Evolutionary conservation across 805 yeast species (phyloP).

Genomic region (Wickerhamiella shivajii): DNA sequence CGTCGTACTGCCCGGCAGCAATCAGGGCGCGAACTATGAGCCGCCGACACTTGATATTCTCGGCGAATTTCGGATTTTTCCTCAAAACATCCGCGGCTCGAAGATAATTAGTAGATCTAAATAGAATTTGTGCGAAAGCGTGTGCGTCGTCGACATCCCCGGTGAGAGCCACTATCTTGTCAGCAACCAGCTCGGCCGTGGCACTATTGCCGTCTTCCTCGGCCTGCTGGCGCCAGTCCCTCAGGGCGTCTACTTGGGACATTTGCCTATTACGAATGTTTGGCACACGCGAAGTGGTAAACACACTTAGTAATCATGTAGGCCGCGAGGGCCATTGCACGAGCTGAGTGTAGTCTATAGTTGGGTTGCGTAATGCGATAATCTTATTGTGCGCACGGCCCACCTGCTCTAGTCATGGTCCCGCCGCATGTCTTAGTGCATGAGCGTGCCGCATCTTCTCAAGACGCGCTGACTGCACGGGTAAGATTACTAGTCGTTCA

Average conservation of each 20-base stretch:
- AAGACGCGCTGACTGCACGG: too few species aligned
- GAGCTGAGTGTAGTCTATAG: too few species aligned
- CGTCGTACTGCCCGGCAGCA: conserved; percentile 45
- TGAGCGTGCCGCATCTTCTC: too few species aligned
- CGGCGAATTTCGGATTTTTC: conserved; percentile 38
- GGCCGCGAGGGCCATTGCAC: too few species aligned
- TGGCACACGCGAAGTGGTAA: too few species aligned
- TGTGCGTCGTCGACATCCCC: conserved; percentile 85
- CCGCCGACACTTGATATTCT: conserved; percentile 58
- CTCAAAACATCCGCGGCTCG: conserved; percentile 63
- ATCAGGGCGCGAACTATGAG: conserved; percentile 56
- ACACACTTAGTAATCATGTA: too few species aligned
- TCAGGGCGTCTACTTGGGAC: conserved; percentile 66
- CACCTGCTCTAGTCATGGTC: too few species aligned
- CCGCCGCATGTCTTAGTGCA: too few species aligned
- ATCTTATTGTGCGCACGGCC: too few species aligned
- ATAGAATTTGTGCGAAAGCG: conserved; percentile 89
- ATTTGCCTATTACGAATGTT: too few species aligned
- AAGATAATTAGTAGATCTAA: conserved; percentile 56
- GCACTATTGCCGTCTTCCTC: conserved; percentile 78
- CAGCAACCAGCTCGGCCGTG: conserved; percentile 85
- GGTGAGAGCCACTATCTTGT: conserved; percentile 72
- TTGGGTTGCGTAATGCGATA: too few species aligned
- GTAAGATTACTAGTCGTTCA: too few species aligned
- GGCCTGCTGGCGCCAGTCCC: conserved; percentile 92